A percentile compares a stretch with the other conserved stretches of the same genome.
Evolutionary conservation across 352 stramenopile genomes (phyloP).

Genomic region (Phytopythium montanum): DNA sequence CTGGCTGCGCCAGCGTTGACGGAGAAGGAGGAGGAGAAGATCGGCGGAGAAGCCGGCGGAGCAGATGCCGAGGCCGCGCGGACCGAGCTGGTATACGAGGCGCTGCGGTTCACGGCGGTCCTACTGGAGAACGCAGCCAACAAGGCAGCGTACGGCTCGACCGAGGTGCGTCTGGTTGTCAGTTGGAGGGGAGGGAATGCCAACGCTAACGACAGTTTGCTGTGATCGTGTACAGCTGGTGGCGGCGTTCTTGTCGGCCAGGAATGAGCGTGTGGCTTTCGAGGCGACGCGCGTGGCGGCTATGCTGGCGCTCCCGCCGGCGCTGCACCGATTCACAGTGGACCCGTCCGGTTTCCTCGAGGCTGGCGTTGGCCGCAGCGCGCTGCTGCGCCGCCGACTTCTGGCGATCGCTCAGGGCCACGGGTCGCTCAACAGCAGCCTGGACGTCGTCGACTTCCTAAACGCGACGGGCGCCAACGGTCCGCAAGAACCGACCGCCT

Average conservation of each 20-base stretch:
- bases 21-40: neutral
- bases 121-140: conserved; percentile 79
- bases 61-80: conserved; percentile 17
- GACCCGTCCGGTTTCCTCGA: conserved; percentile 50
- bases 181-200: neutral
- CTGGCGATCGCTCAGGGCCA: conserved; percentile 47
- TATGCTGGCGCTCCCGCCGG: conserved; percentile 63
- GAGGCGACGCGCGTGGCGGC: conserved; percentile 72
- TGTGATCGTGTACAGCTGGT: conserved; percentile 13
- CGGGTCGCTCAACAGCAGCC: conserved; percentile 37
- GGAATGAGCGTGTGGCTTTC: conserved; percentile 62
- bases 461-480: conserved; percentile 5
- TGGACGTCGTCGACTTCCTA: conserved; percentile 71
- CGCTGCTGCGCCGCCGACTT: conserved; percentile 42
- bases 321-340: conserved; percentile 63
- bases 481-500: conserved; percentile 20
- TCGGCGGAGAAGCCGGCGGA: neutral
- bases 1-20: conserved; percentile 17
- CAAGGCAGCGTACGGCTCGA: conserved; percentile 69
- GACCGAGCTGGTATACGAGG: conserved; percentile 60
- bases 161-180: conserved; percentile 23
- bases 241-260: conserved; percentile 47
- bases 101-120: conserved; percentile 69
- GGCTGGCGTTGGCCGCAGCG: conserved; percentile 31
- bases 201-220: neutral